Conservation (phyloP, 192 early-diverging fungal genomes). For the Backusella macrospora region DNA sequence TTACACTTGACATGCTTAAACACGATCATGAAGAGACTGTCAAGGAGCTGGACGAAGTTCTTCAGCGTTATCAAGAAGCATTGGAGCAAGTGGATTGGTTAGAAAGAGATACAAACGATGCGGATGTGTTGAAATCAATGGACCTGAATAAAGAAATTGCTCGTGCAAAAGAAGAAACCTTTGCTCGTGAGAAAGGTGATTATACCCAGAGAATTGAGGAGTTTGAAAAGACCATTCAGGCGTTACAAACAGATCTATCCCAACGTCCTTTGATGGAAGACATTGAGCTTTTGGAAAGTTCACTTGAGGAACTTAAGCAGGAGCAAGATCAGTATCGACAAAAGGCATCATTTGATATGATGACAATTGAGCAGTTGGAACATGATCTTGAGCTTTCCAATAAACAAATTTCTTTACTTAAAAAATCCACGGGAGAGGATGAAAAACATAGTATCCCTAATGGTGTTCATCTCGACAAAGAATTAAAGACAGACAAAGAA, state of each 20-base stretch:
- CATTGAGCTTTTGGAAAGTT: not conserved
- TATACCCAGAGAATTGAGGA: not conserved
- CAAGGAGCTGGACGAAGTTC: conserved; percentile 31
- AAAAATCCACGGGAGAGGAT: not conserved
- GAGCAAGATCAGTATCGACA: not conserved
- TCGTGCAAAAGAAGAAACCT: conserved; percentile 14
- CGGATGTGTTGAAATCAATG: not conserved
- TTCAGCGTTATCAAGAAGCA: conserved; percentile 28
- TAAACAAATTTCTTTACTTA: not conserved
- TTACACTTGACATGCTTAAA: conserved; percentile 6
- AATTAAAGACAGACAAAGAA: not conserved
- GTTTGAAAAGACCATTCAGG: not conserved
- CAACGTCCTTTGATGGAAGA: conserved; percentile 7
- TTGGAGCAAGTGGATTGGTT: conserved; percentile 19
- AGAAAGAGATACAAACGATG: conserved; percentile 3
- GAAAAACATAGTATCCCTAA: not conserved
- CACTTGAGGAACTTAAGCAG: conserved; percentile 4
- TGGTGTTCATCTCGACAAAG: not conserved
- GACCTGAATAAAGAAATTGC: conserved; percentile 23
- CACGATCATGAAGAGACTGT: conserved; percentile 15
- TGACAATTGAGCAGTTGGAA: conserved; percentile 7
- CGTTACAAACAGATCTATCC: not conserved
- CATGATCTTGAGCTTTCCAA: not conserved
- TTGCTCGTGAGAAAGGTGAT: not conserved
- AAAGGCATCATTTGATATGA: not conserved